Base-by-base conservation (phyloP, 2,329 filamentous ascomycete genomes). In the Pestalotiopsis sp. region DNA sequence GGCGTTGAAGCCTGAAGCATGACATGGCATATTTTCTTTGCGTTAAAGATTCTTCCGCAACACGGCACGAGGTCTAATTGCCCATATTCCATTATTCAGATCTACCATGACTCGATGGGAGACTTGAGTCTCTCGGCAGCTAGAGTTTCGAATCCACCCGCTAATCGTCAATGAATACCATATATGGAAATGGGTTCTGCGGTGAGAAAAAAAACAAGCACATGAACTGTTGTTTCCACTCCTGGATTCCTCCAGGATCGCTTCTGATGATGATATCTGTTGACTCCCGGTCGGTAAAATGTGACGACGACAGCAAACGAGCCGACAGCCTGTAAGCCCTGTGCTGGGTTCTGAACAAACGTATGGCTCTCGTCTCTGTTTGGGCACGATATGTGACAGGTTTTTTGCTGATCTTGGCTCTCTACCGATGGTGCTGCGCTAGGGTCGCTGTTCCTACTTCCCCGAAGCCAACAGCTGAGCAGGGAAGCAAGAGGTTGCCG, bases 391-490 rank as follows among this genome's bases (percentile, higher is more conserved):
- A 52, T 52, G 45, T 52, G 45, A 52, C 31, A 36, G 31, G 59
- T 38, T 12, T 20, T 59, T 39, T 20, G 25, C 36, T 20, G 27
- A 39, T 13, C 59, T 36, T 39, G 59, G 59, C 59, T 20, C 17
- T 62, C 36, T 38, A 14, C 45, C 17, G 14, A 36, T 20, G 13
- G 59, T 62, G 20, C n/a, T 49, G 61, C 61, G 61, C 61, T 64
- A 64, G 61, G 62, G 45, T 39, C 49, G 23, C 6, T 25, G 25
- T 58, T 66, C 63, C 63, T 38, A 38, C 49, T 58, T 66, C 49
- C 63, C 63, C 63, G 63, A 57, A 66, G 57, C 23, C 63, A 66
- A 56, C 63, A 52, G 20, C 11, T 36, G 20, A 39, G 36, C 63
- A 66, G 41, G 63, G 45, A 66, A 36, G 11, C 58, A 23, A 23